These are phyloP conservation scores for Naganishia sp. DNA, from an alignment of 1,284 basidiomycete genomes.

Conservation along the genomic window DNA sequence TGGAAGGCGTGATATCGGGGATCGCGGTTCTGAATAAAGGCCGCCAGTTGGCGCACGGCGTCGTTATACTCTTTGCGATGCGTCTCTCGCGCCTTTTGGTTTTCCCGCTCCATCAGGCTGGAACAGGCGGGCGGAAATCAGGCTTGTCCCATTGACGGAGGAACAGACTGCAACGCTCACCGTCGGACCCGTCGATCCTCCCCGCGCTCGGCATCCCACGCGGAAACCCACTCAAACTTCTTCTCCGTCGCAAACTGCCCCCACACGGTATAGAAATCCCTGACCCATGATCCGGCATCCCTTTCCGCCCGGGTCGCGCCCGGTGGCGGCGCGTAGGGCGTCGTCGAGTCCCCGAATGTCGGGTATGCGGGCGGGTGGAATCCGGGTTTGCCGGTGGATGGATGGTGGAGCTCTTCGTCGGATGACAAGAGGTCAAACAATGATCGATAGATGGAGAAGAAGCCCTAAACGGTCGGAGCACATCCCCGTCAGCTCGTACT, in stretches of 20 bases:
- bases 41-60: constrained; percentile 77
- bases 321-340: constrained; percentile 61
- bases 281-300: constrained; percentile 57
- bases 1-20: constrained; percentile 81
- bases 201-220: constrained; percentile 79
- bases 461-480: constrained; percentile 62
- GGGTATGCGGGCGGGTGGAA: constrained; percentile 62
- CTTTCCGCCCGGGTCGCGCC: constrained; percentile 57
- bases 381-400: constrained; percentile 54
- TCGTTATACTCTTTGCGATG: constrained; percentile 92
- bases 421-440: constrained; percentile 80
- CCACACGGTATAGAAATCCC: constrained; percentile 85
- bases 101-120: constrained; percentile 93
- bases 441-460: constrained; percentile 86
- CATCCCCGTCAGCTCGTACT: not conserved
- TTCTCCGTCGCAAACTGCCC: constrained; percentile 83
- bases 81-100: constrained; percentile 85
- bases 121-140: not conserved
- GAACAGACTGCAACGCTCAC: constrained; percentile 48
- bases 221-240: constrained; percentile 85
- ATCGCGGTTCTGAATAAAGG: constrained; percentile 89
- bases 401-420: constrained; percentile 69
- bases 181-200: constrained; percentile 82
- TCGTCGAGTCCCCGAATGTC: constrained; percentile 77
- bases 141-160: too few relatives aligned